phyloP scores from a whole-genome alignment of 1,284 basidiomycete species.

The Irpex sp. region DNA sequence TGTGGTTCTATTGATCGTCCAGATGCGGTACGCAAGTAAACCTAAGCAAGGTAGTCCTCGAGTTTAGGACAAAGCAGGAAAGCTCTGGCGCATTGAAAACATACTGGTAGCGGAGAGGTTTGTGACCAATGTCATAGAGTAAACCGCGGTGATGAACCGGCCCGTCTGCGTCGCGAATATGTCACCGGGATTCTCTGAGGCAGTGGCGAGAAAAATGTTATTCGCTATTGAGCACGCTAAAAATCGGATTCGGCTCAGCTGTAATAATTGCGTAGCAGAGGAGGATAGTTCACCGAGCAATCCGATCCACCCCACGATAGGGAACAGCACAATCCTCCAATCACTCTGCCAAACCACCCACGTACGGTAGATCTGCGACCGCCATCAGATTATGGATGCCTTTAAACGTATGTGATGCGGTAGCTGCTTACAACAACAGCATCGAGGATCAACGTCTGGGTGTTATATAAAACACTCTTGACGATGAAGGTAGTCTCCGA shows the following conservation, averaged over 20 bases:
- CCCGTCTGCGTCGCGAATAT: slow-evolving; percentile 21
- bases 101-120: slow-evolving; percentile 30
- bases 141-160: slow-evolving; percentile 29
- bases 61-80: background rate
- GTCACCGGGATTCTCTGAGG: slow-evolving; percentile 14
- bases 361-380: slow-evolving; percentile 26
- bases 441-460: slow-evolving; percentile 32
- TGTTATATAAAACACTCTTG: slow-evolving; percentile 28
- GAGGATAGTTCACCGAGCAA: slow-evolving; percentile 15
- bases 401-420: slow-evolving; percentile 1
- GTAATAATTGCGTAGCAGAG: background rate
- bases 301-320: slow-evolving; percentile 23
- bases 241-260: background rate
- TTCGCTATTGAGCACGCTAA: background rate
- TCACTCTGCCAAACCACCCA: slow-evolving; percentile 25
- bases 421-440: slow-evolving; percentile 22
- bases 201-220: slow-evolving; percentile 15
- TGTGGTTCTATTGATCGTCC: slow-evolving; percentile 20
- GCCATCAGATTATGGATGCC: background rate
- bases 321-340: slow-evolving; percentile 18
- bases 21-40: slow-evolving; percentile 25
- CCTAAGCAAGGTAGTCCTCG: slow-evolving; percentile 9
- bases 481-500: slow-evolving; percentile 26
- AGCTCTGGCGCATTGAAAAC: background rate
- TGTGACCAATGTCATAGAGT: slow-evolving; percentile 25